phyloP scores from a whole-genome alignment of 139 green algal genomes.

The Parachlorella kessleri region DNA sequence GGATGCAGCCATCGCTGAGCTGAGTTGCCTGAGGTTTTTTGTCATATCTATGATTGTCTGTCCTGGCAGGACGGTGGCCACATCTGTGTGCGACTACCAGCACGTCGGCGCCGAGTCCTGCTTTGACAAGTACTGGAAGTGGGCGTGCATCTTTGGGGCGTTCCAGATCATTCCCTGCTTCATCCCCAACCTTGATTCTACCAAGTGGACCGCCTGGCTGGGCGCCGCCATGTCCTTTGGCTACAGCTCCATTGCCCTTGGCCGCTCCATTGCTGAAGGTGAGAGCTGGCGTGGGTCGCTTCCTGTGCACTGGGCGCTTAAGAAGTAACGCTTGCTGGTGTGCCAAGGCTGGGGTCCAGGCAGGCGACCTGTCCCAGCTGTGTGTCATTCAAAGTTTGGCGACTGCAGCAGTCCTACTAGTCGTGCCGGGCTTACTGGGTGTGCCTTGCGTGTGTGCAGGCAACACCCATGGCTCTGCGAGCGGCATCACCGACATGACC shows the following conservation, averaged over 20 bases:
- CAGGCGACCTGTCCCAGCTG: too few species aligned
- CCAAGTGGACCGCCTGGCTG: conserved; percentile 40
- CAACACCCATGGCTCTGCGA: conserved; percentile 21
- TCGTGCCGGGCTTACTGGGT: too few species aligned
- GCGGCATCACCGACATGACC: conserved; percentile 1
- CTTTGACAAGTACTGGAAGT: conserved; percentile 33
- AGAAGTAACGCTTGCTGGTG: too few species aligned
- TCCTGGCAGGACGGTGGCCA: conserved; percentile 7
- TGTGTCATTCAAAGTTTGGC: background rate
- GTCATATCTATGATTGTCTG: too few species aligned
- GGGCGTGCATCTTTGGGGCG: conserved; percentile 2
- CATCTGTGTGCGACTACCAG: conserved; percentile 3
- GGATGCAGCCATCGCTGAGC: too few species aligned
- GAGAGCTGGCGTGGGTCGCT: background rate
- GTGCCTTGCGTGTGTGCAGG: too few species aligned
- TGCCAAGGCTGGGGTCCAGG: too few species aligned
- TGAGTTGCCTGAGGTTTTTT: too few species aligned
- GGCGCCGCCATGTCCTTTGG: conserved; percentile 49
- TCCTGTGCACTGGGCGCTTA: too few species aligned
- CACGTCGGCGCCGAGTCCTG: conserved; percentile 15
- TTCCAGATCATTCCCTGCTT: conserved; percentile 35
- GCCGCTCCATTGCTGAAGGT: background rate
- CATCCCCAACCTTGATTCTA: conserved; percentile 35
- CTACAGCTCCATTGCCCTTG: conserved; percentile 55
- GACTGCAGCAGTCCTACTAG: conserved; percentile 9